phyloP scores from a whole-genome alignment of 495 filamentous ascomycete species.

The Apiosordaria backusii region DNA sequence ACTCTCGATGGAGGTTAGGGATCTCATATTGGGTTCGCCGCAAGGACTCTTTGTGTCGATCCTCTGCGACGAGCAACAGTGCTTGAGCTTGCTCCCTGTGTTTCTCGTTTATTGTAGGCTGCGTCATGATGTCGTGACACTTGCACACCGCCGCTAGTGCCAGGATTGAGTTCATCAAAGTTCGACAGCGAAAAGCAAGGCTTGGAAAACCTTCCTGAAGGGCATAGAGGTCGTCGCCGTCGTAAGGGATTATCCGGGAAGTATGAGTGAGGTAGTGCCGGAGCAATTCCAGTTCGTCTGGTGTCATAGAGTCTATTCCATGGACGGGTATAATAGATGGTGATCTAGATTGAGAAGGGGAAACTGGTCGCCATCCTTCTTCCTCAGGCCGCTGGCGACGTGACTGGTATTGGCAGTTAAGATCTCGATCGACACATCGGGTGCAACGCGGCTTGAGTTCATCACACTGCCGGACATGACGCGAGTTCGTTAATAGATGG shows the following conservation, averaged over 20 bases:
- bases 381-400: not conserved
- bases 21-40: not conserved
- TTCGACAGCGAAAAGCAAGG: not conserved
- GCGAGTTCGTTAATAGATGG: not conserved
- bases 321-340: not conserved
- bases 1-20: constrained; percentile 4
- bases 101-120: not conserved
- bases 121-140: not conserved
- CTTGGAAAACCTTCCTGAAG: not conserved
- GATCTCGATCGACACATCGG: not conserved
- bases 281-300: not conserved
- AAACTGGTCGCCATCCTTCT: not conserved
- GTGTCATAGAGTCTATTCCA: not conserved
- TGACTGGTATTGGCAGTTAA: not conserved
- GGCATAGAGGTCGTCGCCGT: not conserved
- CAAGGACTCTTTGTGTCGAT: not conserved
- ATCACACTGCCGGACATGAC: not conserved
- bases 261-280: not conserved
- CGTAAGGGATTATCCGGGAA: not conserved
- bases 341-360: not conserved
- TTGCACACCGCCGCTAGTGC: not conserved
- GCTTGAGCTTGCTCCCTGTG: not conserved
- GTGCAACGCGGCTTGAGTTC: not conserved
- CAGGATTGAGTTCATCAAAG: not conserved
- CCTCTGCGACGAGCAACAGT: not conserved